Evolutionary conservation across 2,329 filamentous ascomycete species (phyloP).

Genomic region (Beauveria rudraprayagi): DNA sequence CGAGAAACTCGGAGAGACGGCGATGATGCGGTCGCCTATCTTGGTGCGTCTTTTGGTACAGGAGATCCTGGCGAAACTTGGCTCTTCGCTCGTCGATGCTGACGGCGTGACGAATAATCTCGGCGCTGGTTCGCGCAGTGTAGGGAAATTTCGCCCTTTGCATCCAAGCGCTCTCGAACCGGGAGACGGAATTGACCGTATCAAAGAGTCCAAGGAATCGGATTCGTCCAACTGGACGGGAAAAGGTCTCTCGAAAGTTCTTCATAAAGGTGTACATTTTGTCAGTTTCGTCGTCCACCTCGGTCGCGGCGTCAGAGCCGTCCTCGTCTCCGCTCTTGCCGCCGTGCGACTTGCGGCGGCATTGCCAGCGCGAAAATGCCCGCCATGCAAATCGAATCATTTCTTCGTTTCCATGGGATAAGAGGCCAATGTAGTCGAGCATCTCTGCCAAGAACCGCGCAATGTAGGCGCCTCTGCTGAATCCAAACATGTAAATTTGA

Average conservation of each 20-base stretch:
- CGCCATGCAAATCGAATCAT: constrained; percentile 82
- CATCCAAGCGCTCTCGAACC: constrained; percentile 72
- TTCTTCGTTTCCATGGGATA: constrained; percentile 77
- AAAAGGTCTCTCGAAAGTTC: constrained; percentile 74
- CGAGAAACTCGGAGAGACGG: constrained; percentile 17
- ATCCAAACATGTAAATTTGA: constrained; percentile 66
- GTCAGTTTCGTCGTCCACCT: constrained; percentile 16
- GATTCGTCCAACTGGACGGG: constrained; percentile 64
- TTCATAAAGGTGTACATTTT: constrained; percentile 68
- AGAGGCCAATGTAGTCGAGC: constrained; percentile 72
- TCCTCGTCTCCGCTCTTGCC: constrained; percentile 39
- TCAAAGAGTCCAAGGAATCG: constrained; percentile 74
- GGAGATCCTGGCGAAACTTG: constrained; percentile 64
- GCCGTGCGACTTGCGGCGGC: constrained; percentile 60
- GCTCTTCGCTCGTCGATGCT: constrained; percentile 63
- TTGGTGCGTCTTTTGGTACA: constrained; percentile 40
- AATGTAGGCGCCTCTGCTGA: constrained; percentile 65
- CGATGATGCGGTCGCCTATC: constrained; percentile 15
- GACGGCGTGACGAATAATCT: constrained; percentile 60
- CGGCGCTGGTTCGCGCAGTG: constrained; percentile 48
- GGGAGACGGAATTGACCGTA: constrained; percentile 71
- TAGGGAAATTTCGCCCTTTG: constrained; percentile 70
- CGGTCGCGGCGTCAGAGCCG: constrained; percentile 32
- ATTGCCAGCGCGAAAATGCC: constrained; percentile 67
- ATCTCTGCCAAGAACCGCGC: constrained; percentile 73